Base-by-base conservation (phyloP, 2,329 filamentous ascomycete genomes). In the Talaromyces sp. region DNA sequence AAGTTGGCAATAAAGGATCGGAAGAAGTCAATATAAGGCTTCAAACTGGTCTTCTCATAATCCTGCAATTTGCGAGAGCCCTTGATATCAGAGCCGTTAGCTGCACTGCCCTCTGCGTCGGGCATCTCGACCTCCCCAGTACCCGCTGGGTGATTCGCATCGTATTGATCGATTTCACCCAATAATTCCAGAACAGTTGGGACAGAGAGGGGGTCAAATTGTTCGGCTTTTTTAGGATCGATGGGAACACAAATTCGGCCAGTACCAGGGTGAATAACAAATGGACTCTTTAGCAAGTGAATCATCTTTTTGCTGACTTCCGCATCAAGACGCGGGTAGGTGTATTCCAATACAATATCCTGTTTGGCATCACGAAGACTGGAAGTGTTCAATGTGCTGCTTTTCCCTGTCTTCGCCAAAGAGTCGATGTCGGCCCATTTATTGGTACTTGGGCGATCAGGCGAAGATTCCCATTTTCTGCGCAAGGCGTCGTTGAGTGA, bases 251-350 rank as follows among this genome's bases (percentile, higher is more conserved):
- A 99, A 6, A 99, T 90, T 49, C 93, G 80, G 1, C 94, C 93
- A 0, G 94, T 99, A 16, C 91, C 91, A 0, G 94, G 94, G 70
- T 99, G 94, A 33, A 99, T 87, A 55, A 97, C 93, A 68, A 99
- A 99, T 0, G 94, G 94, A 57, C 88, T 92, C 72, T 99, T 99
- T 64, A 99, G 86, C 81, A 99, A 85, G 82, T 99, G 94, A 77
- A 97, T 97, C 52, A 96, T 85, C 71, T 97, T 96, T 80, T 97
- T 97, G 69, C 89, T 94, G 70, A 99, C 94, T 73, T 96, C 91
- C 56, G 94, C 92, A 79, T 99, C 94, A 49, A 99, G 88, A 35
- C 94, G 88, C 3, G 94, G 94, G 73, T 99, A 99, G 6, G 94
- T 97, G 76, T 99, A 97, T 75, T 99, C 94, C 27, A 99, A 84